phyloP scores from a whole-genome alignment of 129 eudicot genomes.

The Lonicera japonica region DNA sequence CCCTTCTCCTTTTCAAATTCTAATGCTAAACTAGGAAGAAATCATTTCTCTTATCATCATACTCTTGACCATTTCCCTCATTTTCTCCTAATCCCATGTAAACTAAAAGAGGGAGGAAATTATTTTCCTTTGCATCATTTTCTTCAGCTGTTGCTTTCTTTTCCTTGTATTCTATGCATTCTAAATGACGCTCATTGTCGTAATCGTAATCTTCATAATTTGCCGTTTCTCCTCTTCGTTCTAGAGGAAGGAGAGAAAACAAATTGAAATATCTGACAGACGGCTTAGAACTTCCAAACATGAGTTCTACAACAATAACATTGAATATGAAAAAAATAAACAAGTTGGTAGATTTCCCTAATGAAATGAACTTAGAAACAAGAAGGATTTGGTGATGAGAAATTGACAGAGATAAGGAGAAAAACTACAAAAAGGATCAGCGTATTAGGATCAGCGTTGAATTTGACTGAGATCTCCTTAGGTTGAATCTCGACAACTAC shows the following conservation, averaged over 20 bases:
- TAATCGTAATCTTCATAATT: neutral
- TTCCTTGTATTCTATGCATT: neutral
- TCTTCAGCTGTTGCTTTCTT: neutral
- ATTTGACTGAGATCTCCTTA: too few relatives aligned
- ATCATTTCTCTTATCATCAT: neutral
- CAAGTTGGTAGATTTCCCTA: constrained; percentile 1
- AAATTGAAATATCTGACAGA: neutral
- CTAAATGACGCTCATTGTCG: neutral
- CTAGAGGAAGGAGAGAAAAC: neutral
- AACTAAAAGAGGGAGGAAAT: neutral
- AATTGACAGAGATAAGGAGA: neutral
- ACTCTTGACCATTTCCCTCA: too few relatives aligned
- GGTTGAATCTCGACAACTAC: too few relatives aligned
- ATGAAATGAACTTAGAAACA: neutral
- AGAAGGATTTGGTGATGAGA: neutral
- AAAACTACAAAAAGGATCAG: too few relatives aligned
- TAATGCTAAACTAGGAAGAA: too few relatives aligned
- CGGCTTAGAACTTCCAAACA: neutral
- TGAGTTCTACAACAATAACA: neutral
- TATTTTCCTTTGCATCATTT: neutral
- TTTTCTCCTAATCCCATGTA: neutral
- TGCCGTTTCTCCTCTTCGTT: neutral
- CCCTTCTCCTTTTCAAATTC: too few relatives aligned
- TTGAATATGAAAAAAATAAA: neutral
- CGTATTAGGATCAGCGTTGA: too few relatives aligned